These are phyloP conservation scores for Flueggea neowawraea DNA, from an alignment of 441 rosid genomes.

Conservation along the genomic window DNA sequence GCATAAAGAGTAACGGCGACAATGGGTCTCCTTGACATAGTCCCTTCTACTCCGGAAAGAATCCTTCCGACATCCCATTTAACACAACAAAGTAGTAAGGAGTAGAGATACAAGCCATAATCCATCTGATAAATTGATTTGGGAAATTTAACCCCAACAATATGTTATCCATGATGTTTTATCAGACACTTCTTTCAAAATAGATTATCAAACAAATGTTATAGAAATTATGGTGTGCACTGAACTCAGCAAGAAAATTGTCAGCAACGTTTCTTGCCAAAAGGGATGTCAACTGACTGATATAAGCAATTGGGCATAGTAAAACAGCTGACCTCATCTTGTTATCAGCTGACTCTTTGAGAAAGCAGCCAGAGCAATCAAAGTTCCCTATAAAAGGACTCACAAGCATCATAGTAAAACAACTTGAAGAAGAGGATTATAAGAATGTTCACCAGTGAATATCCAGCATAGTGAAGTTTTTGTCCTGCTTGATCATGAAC, in stretches of 20 bases:
- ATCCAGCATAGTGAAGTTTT: conserved; percentile 82
- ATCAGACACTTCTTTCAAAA: too few relatives aligned
- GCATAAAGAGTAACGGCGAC: too few relatives aligned
- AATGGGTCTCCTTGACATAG: too few relatives aligned
- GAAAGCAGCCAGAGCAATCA: conserved; percentile 65
- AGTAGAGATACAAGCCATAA: too few relatives aligned
- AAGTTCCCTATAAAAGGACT: conserved; percentile 59
- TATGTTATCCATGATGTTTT: too few relatives aligned
- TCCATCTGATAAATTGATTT: too few relatives aligned
- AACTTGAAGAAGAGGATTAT: not conserved
- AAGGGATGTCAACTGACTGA: conserved; percentile 67
- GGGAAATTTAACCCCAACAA: too few relatives aligned
- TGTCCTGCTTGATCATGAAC: conserved; percentile 55
- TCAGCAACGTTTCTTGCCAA: conserved; percentile 50
- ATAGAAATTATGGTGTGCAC: not conserved
- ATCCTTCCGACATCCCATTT: too few relatives aligned
- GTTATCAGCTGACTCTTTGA: conserved; percentile 50
- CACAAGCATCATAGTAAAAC: too few relatives aligned
- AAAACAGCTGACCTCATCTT: conserved; percentile 62
- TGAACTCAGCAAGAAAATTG: conserved; percentile 68
- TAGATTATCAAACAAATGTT: too few relatives aligned
- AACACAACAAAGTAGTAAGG: too few relatives aligned
- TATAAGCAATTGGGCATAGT: conserved; percentile 75
- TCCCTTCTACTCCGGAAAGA: too few relatives aligned
- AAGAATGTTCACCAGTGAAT: conserved; percentile 52